Evolutionary conservation across 257 asterid species (phyloP).

Genomic region (Paraleonurus japonicus): DNA sequence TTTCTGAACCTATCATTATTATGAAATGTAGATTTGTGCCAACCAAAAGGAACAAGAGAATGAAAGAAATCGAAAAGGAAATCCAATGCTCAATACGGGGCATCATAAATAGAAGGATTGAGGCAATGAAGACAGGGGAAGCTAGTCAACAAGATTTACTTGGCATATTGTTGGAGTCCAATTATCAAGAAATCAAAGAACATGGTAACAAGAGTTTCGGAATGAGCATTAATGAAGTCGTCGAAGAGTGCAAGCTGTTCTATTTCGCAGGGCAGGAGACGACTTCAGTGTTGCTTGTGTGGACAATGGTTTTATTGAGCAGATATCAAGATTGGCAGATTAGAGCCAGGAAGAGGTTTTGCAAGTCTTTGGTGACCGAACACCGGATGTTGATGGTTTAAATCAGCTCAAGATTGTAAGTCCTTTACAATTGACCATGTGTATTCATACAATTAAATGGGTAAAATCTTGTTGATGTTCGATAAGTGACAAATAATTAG

Average conservation of each 20-base stretch:
- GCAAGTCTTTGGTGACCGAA: slow-evolving; percentile 25
- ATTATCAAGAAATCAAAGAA: background rate
- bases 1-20: too few relatives aligned
- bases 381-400: slow-evolving; percentile 33
- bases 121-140: slow-evolving; percentile 27
- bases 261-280: slow-evolving; percentile 55
- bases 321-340: slow-evolving; percentile 46
- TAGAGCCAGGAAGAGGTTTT: slow-evolving; percentile 46
- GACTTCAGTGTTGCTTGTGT: slow-evolving; percentile 35
- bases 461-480: too few relatives aligned
- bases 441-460: too few relatives aligned
- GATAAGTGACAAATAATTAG: too few relatives aligned
- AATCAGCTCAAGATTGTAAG: slow-evolving; percentile 45
- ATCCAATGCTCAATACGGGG: slow-evolving; percentile 23
- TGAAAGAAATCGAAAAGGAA: background rate
- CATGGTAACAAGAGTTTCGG: slow-evolving; percentile 15
- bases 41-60: background rate
- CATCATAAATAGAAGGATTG: slow-evolving; percentile 31
- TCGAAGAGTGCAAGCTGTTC: slow-evolving; percentile 51
- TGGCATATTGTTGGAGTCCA: background rate
- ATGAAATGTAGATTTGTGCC: background rate
- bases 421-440: too few relatives aligned
- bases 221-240: slow-evolving; percentile 32
- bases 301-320: slow-evolving; percentile 44
- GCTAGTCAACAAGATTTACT: slow-evolving; percentile 27